These are phyloP conservation scores for Axilococcus clingmanii DNA, from an alignment of 139 green algal genomes.

Conservation along the genomic window DNA sequence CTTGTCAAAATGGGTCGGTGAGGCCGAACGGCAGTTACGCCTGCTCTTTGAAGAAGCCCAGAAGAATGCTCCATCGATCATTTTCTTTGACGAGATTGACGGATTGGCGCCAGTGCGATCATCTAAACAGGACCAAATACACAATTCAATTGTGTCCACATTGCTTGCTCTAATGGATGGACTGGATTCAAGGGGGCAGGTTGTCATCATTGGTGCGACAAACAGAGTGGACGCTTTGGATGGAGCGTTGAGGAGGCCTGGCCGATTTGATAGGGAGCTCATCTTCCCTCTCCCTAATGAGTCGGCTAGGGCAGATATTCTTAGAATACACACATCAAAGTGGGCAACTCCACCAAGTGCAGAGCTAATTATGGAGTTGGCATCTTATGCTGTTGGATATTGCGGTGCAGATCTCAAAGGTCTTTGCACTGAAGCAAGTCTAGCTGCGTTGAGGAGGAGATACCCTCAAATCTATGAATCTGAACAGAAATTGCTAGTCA, in stretches of 20 bases:
- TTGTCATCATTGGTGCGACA: constrained; percentile 67
- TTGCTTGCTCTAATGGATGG: constrained; percentile 95
- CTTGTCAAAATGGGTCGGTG: constrained; percentile 92
- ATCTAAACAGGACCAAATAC: constrained; percentile 88
- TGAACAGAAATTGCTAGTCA: constrained; percentile 66
- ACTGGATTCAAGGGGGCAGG: constrained; percentile 70
- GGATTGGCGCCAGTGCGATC: constrained; percentile 68
- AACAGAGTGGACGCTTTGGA: constrained; percentile 74
- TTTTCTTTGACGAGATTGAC: constrained; percentile 87
- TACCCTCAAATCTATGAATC: constrained; percentile 88
- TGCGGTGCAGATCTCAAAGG: constrained; percentile 92
- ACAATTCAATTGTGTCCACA: constrained; percentile 95
- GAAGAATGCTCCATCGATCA: constrained; percentile 61
- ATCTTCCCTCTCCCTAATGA: constrained; percentile 59
- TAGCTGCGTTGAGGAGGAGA: constrained; percentile 68
- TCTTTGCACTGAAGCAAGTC: constrained; percentile 83
- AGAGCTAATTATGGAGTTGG: constrained; percentile 59
- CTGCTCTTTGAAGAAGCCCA: constrained; percentile 89
- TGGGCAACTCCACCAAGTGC: constrained; percentile 56
- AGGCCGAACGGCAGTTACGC: constrained; percentile 84
- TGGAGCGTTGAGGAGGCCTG: constrained; percentile 52
- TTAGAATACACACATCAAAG: constrained; percentile 80
- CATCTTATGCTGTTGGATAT: constrained; percentile 66
- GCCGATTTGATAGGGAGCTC: constrained; percentile 71
- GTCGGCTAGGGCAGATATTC: constrained; percentile 61